Conservation (phyloP, 2,329 filamentous ascomycete species). For the Hymenoscyphus occultus region DNA sequence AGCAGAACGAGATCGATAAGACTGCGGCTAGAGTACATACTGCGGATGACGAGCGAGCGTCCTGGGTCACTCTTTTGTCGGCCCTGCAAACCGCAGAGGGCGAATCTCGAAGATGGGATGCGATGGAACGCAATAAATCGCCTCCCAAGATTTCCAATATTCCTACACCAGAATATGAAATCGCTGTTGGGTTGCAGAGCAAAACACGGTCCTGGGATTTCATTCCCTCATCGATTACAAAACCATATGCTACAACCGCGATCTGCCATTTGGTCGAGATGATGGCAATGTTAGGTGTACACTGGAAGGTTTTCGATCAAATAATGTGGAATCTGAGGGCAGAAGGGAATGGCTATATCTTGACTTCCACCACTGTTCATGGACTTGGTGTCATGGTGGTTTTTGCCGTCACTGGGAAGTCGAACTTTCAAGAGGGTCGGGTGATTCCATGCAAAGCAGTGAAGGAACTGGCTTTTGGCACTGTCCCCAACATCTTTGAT, state of each 20-base stretch:
- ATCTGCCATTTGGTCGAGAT: conserved; percentile 39
- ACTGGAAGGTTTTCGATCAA: conserved; percentile 58
- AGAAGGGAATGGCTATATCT: conserved; percentile 39
- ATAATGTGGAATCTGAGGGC: conserved; percentile 47
- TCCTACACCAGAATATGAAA: conserved; percentile 23
- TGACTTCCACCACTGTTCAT: conserved; percentile 37
- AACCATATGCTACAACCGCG: conserved; percentile 38
- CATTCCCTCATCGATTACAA: conserved; percentile 38
- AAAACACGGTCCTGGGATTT: conserved; percentile 41
- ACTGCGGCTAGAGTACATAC: conserved; percentile 44
- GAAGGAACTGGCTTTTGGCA: conserved; percentile 55
- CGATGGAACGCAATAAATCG: not conserved
- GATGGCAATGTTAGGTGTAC: conserved; percentile 43
- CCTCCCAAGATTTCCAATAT: conserved; percentile 14
- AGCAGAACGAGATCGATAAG: conserved; percentile 18
- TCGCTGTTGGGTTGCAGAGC: conserved; percentile 33
- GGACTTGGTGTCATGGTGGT: conserved; percentile 55
- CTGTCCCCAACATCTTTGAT: conserved; percentile 54
- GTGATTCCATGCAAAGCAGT: conserved; percentile 52
- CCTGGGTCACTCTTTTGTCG: conserved; percentile 51
- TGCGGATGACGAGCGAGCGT: conserved; percentile 54
- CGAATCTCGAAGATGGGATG: conserved; percentile 45
- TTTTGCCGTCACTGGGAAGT: conserved; percentile 50
- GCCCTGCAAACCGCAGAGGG: conserved; percentile 49
- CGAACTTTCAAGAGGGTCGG: conserved; percentile 47